phyloP scores from a whole-genome alignment of 306 rosid species.

The Malus sylvestris region DNA sequence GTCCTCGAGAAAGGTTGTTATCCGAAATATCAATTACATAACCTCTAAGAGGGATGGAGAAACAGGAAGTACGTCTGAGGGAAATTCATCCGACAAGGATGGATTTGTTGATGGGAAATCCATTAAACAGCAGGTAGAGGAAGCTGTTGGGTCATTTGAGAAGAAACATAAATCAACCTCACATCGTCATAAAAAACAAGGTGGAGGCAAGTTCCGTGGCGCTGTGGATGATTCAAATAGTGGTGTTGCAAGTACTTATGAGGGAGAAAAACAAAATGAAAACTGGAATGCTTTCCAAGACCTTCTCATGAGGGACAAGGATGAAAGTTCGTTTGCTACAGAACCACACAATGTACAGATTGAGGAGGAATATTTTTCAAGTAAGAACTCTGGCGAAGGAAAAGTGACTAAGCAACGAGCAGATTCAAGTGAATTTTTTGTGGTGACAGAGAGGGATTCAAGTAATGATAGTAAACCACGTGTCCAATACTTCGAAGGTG shows the following conservation, averaged over 20 bases:
- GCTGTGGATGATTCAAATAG: constrained; percentile 28
- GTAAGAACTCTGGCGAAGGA: constrained; percentile 35
- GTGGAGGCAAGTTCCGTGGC: constrained; percentile 24
- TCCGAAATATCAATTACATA: constrained; percentile 93
- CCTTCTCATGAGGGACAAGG: constrained; percentile 77
- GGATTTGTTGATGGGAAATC: constrained; percentile 62
- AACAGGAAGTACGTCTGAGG: constrained; percentile 57
- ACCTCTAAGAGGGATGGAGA: constrained; percentile 78
- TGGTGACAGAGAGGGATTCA: constrained; percentile 40
- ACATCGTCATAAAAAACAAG: constrained; percentile 47
- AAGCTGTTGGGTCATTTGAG: constrained; percentile 75
- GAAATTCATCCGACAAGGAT: constrained; percentile 55
- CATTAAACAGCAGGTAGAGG: constrained; percentile 80
- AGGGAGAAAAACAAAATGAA: constrained; percentile 39
- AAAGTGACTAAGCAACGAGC: constrained; percentile 35
- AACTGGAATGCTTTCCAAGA: constrained; percentile 90
- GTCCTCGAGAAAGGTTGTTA: constrained; percentile 83
- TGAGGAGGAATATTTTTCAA: constrained; percentile 39
- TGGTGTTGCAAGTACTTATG: constrained; percentile 20
- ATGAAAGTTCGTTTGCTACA: constrained; percentile 26
- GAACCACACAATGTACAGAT: constrained; percentile 30
- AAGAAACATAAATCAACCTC: constrained; percentile 58
- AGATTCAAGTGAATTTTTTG: constrained; percentile 59
- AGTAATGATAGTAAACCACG: constrained; percentile 23
- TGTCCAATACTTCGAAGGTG: constrained; percentile 43